phyloP scores from a whole-genome alignment of 1,139 yeast species.

The Dujonia santamariae region DNA sequence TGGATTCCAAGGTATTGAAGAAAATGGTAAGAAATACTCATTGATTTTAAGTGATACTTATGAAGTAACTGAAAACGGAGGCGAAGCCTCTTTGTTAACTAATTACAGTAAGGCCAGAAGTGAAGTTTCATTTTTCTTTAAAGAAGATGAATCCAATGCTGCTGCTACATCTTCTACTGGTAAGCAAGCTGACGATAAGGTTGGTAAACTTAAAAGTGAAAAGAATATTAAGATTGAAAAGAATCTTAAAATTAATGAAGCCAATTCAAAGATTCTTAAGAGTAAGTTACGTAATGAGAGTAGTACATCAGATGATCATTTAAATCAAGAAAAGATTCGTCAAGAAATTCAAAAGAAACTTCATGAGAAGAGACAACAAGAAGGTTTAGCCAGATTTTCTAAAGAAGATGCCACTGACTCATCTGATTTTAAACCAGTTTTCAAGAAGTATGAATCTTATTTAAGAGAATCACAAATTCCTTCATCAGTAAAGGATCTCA shows the following conservation, averaged over 20 bases:
- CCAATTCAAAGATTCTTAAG: constrained; percentile 55
- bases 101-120: constrained; percentile 69
- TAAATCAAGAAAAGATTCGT: constrained; percentile 67
- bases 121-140: constrained; percentile 82
- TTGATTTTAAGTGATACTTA: constrained; percentile 82
- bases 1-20: constrained; percentile 70
- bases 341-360: constrained; percentile 79
- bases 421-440: constrained; percentile 67
- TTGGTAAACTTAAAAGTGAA: constrained; percentile 26
- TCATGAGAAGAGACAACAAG: constrained; percentile 82
- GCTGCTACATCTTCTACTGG: constrained; percentile 17
- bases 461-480: constrained; percentile 93
- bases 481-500: constrained; percentile 72
- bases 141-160: constrained; percentile 54
- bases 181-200: constrained; percentile 12
- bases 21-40: constrained; percentile 56
- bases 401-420: constrained; percentile 70
- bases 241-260: constrained; percentile 28
- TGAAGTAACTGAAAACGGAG: constrained; percentile 54
- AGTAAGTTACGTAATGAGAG: constrained; percentile 77
- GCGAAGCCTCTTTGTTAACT: constrained; percentile 65
- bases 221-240: constrained; percentile 32
- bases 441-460: constrained; percentile 91
- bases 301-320: constrained; percentile 67
- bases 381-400: constrained; percentile 75